Conservation (phyloP, 768 basidiomycete species). For the Podaxis sp. region DNA sequence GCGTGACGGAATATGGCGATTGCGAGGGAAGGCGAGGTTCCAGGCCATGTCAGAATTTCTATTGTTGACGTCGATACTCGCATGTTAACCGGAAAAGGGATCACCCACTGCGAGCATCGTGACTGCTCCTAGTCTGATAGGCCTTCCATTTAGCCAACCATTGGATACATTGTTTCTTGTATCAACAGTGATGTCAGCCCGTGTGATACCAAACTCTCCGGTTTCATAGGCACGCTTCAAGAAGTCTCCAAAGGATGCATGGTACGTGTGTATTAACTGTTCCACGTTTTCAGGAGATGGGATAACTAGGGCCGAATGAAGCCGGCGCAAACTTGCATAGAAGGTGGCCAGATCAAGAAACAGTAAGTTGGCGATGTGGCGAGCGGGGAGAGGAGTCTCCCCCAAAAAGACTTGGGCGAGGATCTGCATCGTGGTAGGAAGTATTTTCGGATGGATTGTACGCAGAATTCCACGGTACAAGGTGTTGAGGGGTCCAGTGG, state of each 20-base stretch:
- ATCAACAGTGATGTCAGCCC: too few relatives aligned
- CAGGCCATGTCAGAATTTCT: too few relatives aligned
- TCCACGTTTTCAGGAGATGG: not conserved
- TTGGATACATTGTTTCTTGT: too few relatives aligned
- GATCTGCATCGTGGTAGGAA: not conserved
- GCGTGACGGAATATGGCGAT: too few relatives aligned
- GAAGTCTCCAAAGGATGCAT: not conserved
- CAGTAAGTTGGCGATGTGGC: not conserved
- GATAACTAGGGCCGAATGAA: not conserved
- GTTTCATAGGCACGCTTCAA: not conserved
- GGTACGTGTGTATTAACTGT: not conserved
- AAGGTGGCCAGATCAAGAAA: not conserved
- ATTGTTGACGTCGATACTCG: too few relatives aligned
- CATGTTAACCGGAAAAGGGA: too few relatives aligned
- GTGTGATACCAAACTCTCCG: too few relatives aligned
- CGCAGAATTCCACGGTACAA: not conserved
- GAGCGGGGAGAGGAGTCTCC: not conserved
- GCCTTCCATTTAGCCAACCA: too few relatives aligned
- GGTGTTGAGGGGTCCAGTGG: not conserved
- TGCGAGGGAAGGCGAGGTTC: too few relatives aligned
- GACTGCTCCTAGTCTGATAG: too few relatives aligned
- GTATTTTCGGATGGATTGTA: not conserved
- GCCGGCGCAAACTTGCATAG: not conserved
- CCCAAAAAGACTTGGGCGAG: not conserved
- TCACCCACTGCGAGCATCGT: too few relatives aligned